Base-by-base conservation (phyloP, 1,284 basidiomycete species). In the Papiliotrema nemorosa region DNA sequence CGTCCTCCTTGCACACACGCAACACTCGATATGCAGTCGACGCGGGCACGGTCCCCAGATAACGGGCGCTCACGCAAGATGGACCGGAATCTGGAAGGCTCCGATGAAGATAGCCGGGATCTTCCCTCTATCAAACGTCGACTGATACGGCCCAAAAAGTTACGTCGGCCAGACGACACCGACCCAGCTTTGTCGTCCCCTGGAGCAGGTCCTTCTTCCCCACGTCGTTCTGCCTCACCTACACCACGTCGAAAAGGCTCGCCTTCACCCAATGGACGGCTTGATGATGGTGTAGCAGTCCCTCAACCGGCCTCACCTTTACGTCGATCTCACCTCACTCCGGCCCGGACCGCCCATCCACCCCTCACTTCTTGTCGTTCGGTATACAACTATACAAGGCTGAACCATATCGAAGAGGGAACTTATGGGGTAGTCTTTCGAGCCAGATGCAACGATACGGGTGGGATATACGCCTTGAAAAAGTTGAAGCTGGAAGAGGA, bases 371-470 rank as follows among this genome's bases (percentile, higher is more conserved):
- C 89, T 0, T 93, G 92, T 34, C 84, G 92, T 20, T 92, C 90
- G 3, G 92, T 96, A 3, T 93, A 91, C 75, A 85, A 81, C 66
- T 96, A 94, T 72, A 91, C 96, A 65, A 79, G 89, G 13, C 79
- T 99, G 34, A 99, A 99, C 73, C 90, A 97, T 64, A 99, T 99
- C 64, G 96, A 99, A 75, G 96, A 99, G 76, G 96, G 96, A 1
- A 93, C 93, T 0, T 99, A 99, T 67, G 96, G 96, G 16, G 84
- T 99, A 38, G 96, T 99, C 13, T 98, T 92, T 63, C 86, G 96
- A 20, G 96, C 96, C 6, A 81, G 84, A 57, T 92, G 97, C 76
- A 94, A 90, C 70, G 81, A 88, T 64, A 92, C 92, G 0, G 90
- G 90, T 6, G 90, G 93, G 55, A 88, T 96, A 29, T 96, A 98